Base-by-base conservation (phyloP, 805 yeast species). In the Monosporozyma aerobia region DNA sequence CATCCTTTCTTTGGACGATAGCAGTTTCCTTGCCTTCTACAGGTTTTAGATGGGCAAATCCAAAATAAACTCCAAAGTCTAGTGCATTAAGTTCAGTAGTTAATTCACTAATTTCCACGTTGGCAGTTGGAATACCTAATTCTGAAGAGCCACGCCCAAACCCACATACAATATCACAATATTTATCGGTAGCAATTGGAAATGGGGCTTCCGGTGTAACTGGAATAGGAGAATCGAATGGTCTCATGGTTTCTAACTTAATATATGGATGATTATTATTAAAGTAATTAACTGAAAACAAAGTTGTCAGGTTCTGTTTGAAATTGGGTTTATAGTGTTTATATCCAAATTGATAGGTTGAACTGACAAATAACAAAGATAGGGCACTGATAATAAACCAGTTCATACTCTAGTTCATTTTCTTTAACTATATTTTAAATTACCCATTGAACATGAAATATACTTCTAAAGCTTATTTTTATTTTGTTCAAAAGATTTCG, bases 91-190 rank as follows among this genome's bases (percentile, higher is more conserved):
- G 61, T 4, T 69, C 66, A 3, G 67, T 54, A 0, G 79, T 76
- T 23, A 78, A 71, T 39, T 74, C 70, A 2, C 72, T 73, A 3
- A 87, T 78, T 1, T 88, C 85, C 5, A 92, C 79, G 63, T 92
- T 92, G 6, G 97, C 98, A 0, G 99, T 94, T 2, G 99, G 99
- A 45, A 90, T 85, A 0, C 98, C 98, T 44, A 94, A 75, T 59
- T 89, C 97, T 0, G 94, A 69, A 0, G 97, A 88, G 0, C 99
- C 99, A 51, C 99, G 77, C 5, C 99, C 99, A 69, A 88, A 94
- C 0, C 99, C 99, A 32, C 90, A 76, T 19, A 83, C 75, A 29
- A 87, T 76, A 30, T 72, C 71, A 13, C 83, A 71, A 47, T 69
- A 65, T 23, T 23, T 41, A 14, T 65, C 69, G 4, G 75, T 69